Percentiles rank a stretch among this genome's conserved stretches.
Conservation (phyloP, 75 land plant genomes). For the Gnetum montanum region DNA sequence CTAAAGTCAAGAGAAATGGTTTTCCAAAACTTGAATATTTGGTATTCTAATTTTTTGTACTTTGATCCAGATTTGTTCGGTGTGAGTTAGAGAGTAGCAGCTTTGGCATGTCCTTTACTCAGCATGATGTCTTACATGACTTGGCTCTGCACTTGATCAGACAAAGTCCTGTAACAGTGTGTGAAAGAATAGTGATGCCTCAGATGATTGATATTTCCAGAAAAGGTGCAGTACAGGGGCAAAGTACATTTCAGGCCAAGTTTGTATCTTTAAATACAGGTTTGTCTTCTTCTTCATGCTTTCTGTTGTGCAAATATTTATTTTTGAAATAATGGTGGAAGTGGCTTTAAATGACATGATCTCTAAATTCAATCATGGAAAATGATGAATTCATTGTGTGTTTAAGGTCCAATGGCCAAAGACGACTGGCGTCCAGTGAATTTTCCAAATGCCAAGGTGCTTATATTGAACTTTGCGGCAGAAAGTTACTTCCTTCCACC, state of each 20-base stretch:
- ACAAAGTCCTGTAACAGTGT: conserved; percentile 1
- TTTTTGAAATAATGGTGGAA: neutral
- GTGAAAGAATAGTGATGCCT: conserved; percentile 44
- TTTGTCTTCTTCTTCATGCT: conserved; percentile 2
- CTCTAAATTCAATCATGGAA: neutral
- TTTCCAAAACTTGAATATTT: no score
- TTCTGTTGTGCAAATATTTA: neutral
- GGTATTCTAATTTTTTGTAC: conserved; percentile 22
- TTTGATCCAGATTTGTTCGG: neutral
- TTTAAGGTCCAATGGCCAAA: conserved; percentile 43
- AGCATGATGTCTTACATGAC: conserved; percentile 59
- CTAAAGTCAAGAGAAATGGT: no score
- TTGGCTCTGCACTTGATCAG: conserved; percentile 32
- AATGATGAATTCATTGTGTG: no score
- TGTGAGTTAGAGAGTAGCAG: neutral
- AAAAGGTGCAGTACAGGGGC: conserved; percentile 36
- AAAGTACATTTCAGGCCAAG: conserved; percentile 35
- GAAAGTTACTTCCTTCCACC: conserved; percentile 41
- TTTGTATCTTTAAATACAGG: conserved; percentile 63
- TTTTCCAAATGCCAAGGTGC: conserved; percentile 54
- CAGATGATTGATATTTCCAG: conserved; percentile 26
- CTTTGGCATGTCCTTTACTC: conserved; percentile 35
- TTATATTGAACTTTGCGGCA: conserved; percentile 43
- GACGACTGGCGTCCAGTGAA: conserved; percentile 44
- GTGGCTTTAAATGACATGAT: neutral